Evolutionary conservation across 108 stramenopile genomes (phyloP), one percentile per base, ranked within the genome.

Genomic region (Cyclostephanos tholiformis): DNA sequence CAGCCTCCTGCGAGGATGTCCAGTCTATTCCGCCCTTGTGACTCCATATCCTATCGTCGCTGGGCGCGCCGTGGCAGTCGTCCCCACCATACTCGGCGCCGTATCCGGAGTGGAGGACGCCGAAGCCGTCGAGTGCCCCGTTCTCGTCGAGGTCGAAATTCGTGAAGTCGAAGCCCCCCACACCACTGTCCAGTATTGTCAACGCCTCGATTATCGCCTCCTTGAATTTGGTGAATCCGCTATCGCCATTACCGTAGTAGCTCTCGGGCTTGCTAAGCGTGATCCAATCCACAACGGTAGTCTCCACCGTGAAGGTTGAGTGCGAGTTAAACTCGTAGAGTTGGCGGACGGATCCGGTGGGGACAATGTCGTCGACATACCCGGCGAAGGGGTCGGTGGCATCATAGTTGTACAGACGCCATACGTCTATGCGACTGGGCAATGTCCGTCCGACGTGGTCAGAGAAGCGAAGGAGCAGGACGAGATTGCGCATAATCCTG

Each of bases 101-200:
- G 72, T 89, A 90, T 27, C 94, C 94, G 50, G 82, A 80, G 61
- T 90, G 88, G 17, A 93, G 64, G 12, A 95, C 44, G 27, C 85
- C 73, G 11, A 95, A 67, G 0, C 80, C 79, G 69, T 95, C 92
- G 32, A 85, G 25, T 10, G 44, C 25, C 5, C 80, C 80, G 50
- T 82, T 70, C 0, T 61, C 39, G 51, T 82, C 74, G 6, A 65
- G 11, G 43, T 82, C 80, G 23, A 71, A 82, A 19, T 71, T 51
- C 19, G n/a, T 6, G 29, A 70, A 74, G 20, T 69, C 32, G 30
- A 74, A 69, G 1, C 44, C 39, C 12, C 29, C 30, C 53, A 17
- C 20, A 0, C 26, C 56, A 4, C 25, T 61, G 27, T 70, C 65
- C 19, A 82, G 25, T 3, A 17, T 12, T 0, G 63, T 44, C 27